These are phyloP conservation scores for Neurospora discreta DNA, from an alignment of 495 filamentous ascomycete species.

Conservation along the genomic window DNA sequence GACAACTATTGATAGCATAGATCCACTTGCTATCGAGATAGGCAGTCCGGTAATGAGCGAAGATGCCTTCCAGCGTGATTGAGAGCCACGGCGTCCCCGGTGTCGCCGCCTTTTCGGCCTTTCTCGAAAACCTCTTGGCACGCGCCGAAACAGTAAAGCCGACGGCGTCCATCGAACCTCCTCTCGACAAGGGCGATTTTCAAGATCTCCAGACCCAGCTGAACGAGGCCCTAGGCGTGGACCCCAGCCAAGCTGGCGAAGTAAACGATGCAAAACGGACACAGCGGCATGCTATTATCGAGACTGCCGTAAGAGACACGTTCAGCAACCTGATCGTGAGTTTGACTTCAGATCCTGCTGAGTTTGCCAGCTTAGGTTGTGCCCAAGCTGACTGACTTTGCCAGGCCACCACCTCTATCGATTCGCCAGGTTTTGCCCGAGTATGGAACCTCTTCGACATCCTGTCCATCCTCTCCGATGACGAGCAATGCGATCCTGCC, in stretches of 20 bases:
- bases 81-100: conserved; percentile 40
- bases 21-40: too few relatives aligned
- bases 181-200: conserved; percentile 55
- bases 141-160: conserved; percentile 56
- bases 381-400: conserved; percentile 5
- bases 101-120: conserved; percentile 42
- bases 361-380: not conserved
- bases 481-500: conserved; percentile 71
- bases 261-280: conserved; percentile 25
- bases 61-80: conserved; percentile 30
- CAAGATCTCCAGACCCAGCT: conserved; percentile 33
- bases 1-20: not conserved
- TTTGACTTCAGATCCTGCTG: not conserved
- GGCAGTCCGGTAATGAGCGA: not conserved
- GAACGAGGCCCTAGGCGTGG: conserved; percentile 22
- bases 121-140: conserved; percentile 51
- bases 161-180: conserved; percentile 60
- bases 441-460: conserved; percentile 94
- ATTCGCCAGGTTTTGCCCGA: conserved; percentile 60
- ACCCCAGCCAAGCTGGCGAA: conserved; percentile 4
- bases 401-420: conserved; percentile 58
- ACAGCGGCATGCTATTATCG: conserved; percentile 53
- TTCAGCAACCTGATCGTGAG: conserved; percentile 69
- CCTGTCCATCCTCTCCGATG: conserved; percentile 73
- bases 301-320: conserved; percentile 64